Evolutionary conservation across 345 rosid species (phyloP).

Genomic region (Acer yangbiense): DNA sequence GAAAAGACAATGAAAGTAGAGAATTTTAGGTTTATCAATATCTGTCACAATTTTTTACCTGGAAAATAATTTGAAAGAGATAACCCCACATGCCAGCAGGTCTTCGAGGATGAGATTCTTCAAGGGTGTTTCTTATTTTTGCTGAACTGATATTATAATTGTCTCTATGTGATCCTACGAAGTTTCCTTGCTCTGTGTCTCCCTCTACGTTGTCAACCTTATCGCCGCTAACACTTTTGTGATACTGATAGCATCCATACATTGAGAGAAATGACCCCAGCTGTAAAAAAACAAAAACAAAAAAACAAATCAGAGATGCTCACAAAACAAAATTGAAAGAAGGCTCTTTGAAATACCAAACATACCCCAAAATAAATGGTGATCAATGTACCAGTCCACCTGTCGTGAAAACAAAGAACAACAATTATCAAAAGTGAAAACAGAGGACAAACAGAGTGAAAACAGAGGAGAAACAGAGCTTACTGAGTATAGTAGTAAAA

Average conservation of each 20-base stretch:
- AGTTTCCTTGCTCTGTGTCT: conserved; percentile 68
- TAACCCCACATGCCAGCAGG: conserved; percentile 65
- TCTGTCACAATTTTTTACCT: conserved; percentile 46
- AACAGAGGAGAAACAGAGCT: conserved; percentile 26
- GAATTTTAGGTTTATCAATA: background rate
- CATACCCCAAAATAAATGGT: conserved; percentile 86
- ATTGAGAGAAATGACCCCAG: conserved; percentile 75
- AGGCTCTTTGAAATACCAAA: conserved; percentile 13
- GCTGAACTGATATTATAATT: conserved; percentile 25
- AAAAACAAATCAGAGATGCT: conserved; percentile 7
- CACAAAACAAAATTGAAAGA: background rate
- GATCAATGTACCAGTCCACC: conserved; percentile 87
- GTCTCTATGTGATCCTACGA: conserved; percentile 16
- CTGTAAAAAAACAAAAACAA: conserved; percentile 24
- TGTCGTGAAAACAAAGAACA: conserved; percentile 24
- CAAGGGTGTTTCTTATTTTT: conserved; percentile 36
- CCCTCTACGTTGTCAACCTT: conserved; percentile 65
- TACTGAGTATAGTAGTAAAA: conserved; percentile 97
- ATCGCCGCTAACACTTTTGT: conserved; percentile 63
- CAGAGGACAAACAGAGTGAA: too few relatives aligned
- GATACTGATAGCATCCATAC: conserved; percentile 72
- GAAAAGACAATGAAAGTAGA: background rate
- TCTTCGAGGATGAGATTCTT: conserved; percentile 35
- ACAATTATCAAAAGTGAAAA: background rate
- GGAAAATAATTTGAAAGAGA: conserved; percentile 80